Evolutionary conservation across 805 yeast species (phyloP), one percentile per base, ranked within the genome.

Genomic region (Ogataea allantospora): DNA sequence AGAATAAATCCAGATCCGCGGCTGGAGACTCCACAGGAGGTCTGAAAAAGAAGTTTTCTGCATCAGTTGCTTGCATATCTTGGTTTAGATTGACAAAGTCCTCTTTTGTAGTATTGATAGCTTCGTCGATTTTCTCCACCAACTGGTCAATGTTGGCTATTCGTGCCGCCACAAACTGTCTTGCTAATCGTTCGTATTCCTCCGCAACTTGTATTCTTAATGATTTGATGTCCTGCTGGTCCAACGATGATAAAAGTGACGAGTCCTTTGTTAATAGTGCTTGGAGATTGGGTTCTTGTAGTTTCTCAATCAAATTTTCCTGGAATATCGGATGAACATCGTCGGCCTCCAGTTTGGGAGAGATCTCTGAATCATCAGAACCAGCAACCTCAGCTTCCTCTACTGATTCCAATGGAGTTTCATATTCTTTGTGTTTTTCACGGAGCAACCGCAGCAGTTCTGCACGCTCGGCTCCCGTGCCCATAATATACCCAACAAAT

Each of bases 101-200:
- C 8, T 40, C 41, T 24, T 46, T 51, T 10, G 60, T 41, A 6
- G 50, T 36, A 4, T 40, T 36, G n/a, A 63, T 57, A 0, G 55
- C 26, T 13, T 53, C 48, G 26, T 65, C 69, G 16, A 66, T 58
- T 20, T 52, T 47, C n/a, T 51, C 27, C 5, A 65, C 46, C 41
- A 60, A 43, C 12, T 63, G 50, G 34, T 63, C 67, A 2, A 63
- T 54, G 26, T 66, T 50, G 1, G 52, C 20, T 2, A 61, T 33
- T 29, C 67, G 46, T 3, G 65, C 49, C 11, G 40, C 36, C 9
- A 59, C 47, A 31, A 66, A 63, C 13, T 53, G 52, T 20, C 43
- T 47, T 2, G 67, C 50, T 3, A 66, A 41, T 2, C 45, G 42
- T 25, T 54, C 55, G 48, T 64, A 66, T 35, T 63, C 65, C 5